Percentiles rank a stretch among this genome's conserved stretches.
These are phyloP conservation scores for Ochromonas danica DNA, from an alignment of 108 stramenopile genomes.

Conservation along the genomic window DNA sequence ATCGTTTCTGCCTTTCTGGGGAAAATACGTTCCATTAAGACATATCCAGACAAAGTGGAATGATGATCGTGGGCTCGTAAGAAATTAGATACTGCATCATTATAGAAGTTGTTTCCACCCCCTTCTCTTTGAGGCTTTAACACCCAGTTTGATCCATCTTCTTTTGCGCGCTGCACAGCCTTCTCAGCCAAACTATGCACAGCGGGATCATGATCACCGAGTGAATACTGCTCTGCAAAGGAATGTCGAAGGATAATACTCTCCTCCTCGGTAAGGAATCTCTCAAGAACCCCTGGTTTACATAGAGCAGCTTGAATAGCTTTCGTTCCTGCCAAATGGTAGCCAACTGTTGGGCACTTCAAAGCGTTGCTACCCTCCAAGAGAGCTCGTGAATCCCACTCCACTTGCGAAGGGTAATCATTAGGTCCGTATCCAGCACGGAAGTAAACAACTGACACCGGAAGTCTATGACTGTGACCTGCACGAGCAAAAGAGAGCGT, in stretches of 20 bases:
- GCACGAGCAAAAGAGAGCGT: background rate
- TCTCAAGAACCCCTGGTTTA: constrained; percentile 71
- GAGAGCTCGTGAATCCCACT: constrained; percentile 76
- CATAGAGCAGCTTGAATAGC: constrained; percentile 96
- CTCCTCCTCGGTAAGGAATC: constrained; percentile 55
- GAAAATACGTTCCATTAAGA: constrained; percentile 57
- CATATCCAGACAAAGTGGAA: constrained; percentile 42
- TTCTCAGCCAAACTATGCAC: constrained; percentile 57
- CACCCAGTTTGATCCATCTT: constrained; percentile 70
- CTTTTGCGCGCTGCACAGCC: constrained; percentile 66
- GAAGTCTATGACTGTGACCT: too few relatives aligned
- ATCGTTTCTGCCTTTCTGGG: constrained; percentile 28
- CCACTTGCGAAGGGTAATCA: constrained; percentile 77
- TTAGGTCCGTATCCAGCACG: constrained; percentile 92
- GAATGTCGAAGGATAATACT: constrained; percentile 53
- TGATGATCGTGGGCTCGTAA: constrained; percentile 41
- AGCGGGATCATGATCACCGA: constrained; percentile 65
- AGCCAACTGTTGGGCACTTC: constrained; percentile 85
- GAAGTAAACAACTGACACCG: constrained; percentile 76
- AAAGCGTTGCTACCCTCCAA: constrained; percentile 78
- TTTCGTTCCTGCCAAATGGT: constrained; percentile 95
- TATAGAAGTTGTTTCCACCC: constrained; percentile 96
- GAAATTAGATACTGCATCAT: constrained; percentile 59
- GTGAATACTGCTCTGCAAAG: constrained; percentile 74
- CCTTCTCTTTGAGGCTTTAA: constrained; percentile 98